Percentiles rank a stretch among this genome's conserved stretches.
These are phyloP conservation scores for Ceratobasidium sp. DNA, from an alignment of 1,284 basidiomycete genomes.

Conservation along the genomic window DNA sequence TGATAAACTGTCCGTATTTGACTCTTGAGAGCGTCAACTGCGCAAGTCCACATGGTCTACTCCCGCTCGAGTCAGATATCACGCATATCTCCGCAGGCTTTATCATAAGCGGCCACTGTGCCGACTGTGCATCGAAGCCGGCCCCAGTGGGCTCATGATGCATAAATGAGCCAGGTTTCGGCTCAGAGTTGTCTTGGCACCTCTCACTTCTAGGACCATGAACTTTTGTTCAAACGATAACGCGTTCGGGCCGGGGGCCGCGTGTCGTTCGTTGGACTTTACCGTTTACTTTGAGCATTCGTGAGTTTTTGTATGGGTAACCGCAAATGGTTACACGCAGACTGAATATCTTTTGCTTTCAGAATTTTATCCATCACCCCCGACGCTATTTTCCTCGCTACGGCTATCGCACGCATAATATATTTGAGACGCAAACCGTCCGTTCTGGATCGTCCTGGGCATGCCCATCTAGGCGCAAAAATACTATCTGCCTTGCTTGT, in stretches of 20 bases:
- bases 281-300: constrained; percentile 19
- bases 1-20: not conserved
- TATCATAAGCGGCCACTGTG: not conserved
- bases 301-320: not conserved
- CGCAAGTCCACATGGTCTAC: constrained; percentile 15
- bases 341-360: not conserved
- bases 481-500: not conserved
- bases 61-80: not conserved
- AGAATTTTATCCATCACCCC: constrained; percentile 15
- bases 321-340: not conserved
- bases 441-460: not conserved
- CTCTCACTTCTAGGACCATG: not conserved
- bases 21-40: not conserved
- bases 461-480: not conserved
- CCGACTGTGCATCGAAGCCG: constrained; percentile 8
- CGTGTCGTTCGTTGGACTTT: constrained; percentile 10
- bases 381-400: not conserved
- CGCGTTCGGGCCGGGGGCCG: not conserved
- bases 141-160: not conserved
- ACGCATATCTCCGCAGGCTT: not conserved
- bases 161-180: not conserved
- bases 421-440: not conserved
- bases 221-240: constrained; percentile 12
- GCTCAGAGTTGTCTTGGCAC: not conserved
- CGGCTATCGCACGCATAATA: not conserved